Evolutionary conservation across 75 land plant genomes (phyloP).

Genomic region (Ceratopteris richardii): DNA sequence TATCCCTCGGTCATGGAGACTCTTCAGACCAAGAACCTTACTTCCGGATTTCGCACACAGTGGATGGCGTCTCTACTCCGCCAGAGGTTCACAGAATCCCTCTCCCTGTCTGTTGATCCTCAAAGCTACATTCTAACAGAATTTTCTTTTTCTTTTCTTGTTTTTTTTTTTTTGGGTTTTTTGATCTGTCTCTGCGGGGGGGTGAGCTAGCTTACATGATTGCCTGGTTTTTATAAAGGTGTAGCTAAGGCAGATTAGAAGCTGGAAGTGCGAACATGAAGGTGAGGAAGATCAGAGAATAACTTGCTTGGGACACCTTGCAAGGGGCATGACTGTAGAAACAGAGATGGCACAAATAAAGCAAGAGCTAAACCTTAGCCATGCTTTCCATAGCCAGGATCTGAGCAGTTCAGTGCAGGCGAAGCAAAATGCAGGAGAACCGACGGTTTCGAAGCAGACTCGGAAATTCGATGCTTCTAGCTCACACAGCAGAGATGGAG

Average conservation of each 20-base stretch:
- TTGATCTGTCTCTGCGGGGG: no score
- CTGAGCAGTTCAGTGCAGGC: no score
- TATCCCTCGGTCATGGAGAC: background rate
- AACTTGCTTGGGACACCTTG: no score
- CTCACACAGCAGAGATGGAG: no score
- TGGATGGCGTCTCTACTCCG: background rate
- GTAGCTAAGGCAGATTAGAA: conserved; percentile 15
- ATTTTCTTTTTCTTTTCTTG: conserved; percentile 14
- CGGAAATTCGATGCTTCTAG: no score
- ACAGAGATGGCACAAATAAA: no score
- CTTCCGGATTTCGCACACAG: background rate
- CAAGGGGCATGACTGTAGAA: no score
- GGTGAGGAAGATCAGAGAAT: background rate
- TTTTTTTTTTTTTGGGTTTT: no score
- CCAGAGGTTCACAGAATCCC: background rate
- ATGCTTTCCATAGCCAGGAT: no score
- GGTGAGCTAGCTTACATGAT: conserved; percentile 42
- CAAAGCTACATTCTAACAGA: background rate
- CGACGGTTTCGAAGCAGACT: no score
- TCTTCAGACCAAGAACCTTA: conserved; percentile 4
- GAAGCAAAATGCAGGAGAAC: no score
- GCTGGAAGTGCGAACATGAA: background rate
- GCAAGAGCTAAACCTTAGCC: no score
- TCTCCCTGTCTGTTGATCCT: conserved; percentile 6
- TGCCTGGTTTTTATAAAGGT: conserved; percentile 31